A percentile compares a stretch with the other conserved stretches of the same genome.
phyloP scores from a whole-genome alignment of 345 rosid species.

The Citropsis articulata region DNA sequence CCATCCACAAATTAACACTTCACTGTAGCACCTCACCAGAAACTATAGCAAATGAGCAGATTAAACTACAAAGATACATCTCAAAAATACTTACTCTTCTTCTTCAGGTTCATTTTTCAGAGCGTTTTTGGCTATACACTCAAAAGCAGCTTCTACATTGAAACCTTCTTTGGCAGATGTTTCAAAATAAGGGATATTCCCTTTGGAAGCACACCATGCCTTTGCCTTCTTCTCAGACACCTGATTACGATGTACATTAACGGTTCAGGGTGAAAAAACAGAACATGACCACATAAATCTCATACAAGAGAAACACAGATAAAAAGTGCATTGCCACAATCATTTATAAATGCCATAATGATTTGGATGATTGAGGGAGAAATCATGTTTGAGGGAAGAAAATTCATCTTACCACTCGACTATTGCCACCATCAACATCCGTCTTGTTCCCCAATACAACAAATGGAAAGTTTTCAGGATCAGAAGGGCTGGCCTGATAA shows the following conservation, averaged over 20 bases:
- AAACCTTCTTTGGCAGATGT: constrained; percentile 93
- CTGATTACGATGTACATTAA: constrained; percentile 28
- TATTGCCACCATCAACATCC: constrained; percentile 82
- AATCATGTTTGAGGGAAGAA: background rate
- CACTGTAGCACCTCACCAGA: background rate
- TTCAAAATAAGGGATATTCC: constrained; percentile 88
- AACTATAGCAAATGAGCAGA: background rate
- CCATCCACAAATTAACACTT: background rate
- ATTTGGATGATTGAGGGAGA: background rate
- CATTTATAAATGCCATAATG: background rate
- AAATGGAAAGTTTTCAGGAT: constrained; percentile 86
- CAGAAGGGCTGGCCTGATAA: constrained; percentile 79
- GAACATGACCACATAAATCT: background rate
- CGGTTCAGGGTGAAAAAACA: background rate
- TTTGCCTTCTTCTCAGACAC: constrained; percentile 90
- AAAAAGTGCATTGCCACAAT: background rate
- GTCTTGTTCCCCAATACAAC: constrained; percentile 84
- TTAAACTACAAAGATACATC: background rate
- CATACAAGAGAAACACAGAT: background rate
- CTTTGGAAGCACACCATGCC: constrained; percentile 95
- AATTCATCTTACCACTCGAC: constrained; percentile 70
- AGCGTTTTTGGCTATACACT: constrained; percentile 81
- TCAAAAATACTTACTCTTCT: constrained; percentile 54
- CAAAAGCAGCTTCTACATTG: constrained; percentile 84
- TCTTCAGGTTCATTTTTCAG: constrained; percentile 90